phyloP scores from a whole-genome alignment of 2,329 filamentous ascomycete genomes.

The Fusarium oxysporum region DNA sequence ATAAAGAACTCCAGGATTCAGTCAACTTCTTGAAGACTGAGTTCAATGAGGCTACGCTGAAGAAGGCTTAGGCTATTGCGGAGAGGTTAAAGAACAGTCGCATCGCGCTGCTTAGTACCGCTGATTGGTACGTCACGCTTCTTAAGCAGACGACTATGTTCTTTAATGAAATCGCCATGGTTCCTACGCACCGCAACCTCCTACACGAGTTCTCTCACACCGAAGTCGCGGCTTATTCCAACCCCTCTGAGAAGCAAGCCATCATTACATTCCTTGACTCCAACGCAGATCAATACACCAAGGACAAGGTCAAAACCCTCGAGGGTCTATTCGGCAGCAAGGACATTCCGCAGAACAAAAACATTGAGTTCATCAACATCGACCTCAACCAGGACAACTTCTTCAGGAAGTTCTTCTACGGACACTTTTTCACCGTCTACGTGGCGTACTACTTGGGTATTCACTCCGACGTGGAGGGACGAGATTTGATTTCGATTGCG shows the following conservation, averaged over 20 bases:
- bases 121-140: background rate
- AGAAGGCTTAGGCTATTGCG: background rate
- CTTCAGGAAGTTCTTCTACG: background rate
- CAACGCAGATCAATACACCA: background rate
- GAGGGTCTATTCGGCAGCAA: background rate
- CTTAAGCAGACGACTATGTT: background rate
- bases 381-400: background rate
- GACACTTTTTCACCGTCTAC: background rate
- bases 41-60: background rate
- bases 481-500: constrained; percentile 1
- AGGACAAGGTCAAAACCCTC: background rate
- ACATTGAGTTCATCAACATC: background rate
- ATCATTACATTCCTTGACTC: background rate
- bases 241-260: background rate
- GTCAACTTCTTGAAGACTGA: background rate
- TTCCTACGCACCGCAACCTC: background rate
- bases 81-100: background rate
- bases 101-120: background rate
- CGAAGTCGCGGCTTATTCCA: background rate
- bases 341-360: background rate
- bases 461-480: background rate
- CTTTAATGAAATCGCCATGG: constrained; percentile 2
- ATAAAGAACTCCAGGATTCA: background rate
- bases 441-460: background rate
- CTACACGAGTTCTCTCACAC: background rate